A percentile compares a stretch with the other conserved stretches of the same genome.
These are phyloP conservation scores for Eutypella sp. DNA, from an alignment of 2,329 filamentous ascomycete species.

Conservation along the genomic window DNA sequence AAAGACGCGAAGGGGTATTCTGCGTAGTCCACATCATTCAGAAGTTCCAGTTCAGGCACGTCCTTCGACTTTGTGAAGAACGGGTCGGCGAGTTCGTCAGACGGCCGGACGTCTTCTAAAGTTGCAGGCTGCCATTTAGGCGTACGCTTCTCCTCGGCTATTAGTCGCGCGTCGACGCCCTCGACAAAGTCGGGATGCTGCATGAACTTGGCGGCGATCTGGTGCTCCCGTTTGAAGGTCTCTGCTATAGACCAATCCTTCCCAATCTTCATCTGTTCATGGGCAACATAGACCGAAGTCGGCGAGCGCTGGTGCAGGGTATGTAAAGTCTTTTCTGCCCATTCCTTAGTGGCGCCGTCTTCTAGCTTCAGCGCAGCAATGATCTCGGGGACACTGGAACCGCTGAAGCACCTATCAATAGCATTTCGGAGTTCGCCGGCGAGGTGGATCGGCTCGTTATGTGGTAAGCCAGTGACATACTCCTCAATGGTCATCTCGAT, in stretches of 20 bases:
- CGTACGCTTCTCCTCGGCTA: conserved; percentile 55
- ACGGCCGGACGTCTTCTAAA: conserved; percentile 59
- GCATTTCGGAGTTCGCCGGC: conserved; percentile 67
- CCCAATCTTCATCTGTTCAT: conserved; percentile 77
- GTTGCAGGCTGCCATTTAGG: conserved; percentile 74
- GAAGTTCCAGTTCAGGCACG: conserved; percentile 50
- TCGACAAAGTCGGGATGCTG: conserved; percentile 83
- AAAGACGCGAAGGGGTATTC: conserved; percentile 70
- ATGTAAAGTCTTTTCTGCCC: conserved; percentile 73
- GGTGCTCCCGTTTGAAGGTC: conserved; percentile 80
- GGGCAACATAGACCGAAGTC: conserved; percentile 77
- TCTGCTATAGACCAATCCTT: conserved; percentile 73
- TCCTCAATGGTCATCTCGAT: conserved; percentile 90
- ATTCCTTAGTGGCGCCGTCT: conserved; percentile 53
- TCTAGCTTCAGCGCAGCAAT: conserved; percentile 60
- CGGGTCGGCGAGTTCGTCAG: conserved; percentile 50
- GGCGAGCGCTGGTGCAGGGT: conserved; percentile 78
- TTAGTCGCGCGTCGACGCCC: conserved; percentile 77
- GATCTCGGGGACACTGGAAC: conserved; percentile 64
- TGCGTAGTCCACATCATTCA: conserved; percentile 58
- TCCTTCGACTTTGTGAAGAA: conserved; percentile 61
- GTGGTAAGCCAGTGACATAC: conserved; percentile 79
- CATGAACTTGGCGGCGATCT: conserved; percentile 87
- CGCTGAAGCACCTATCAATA: conserved; percentile 79
- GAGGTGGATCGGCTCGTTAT: conserved; percentile 63